Evolutionary conservation across 176 grass and related monocot genomes (phyloP).

Genomic region (Triticum aestivum): IWGSC_CS_RefSeq_v2.1 NC_057814.1:7117221-7117720

Average conservation of each 20-base stretch:
- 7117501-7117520: background rate
- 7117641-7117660: too few relatives aligned
- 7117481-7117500: background rate
- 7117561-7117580: background rate
- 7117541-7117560: background rate
- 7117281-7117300: conserved; percentile 93
- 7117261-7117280: conserved; percentile 67
- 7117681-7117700: background rate
- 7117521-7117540: background rate
- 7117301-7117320: conserved; percentile 89
- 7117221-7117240: background rate
- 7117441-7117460: background rate
- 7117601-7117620: background rate
- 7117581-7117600: background rate
- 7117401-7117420: background rate
- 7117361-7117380: conserved; percentile 93
- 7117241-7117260: background rate
- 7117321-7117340: conserved; percentile 88
- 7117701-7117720: background rate
- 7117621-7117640: background rate
- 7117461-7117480: background rate
- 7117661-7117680: background rate
- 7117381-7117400: background rate
- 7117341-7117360: conserved; percentile 91
- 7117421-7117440: background rate